Percentiles rank a stretch among this genome's conserved stretches.
phyloP scores from a whole-genome alignment of 2,329 filamentous ascomycete species.

The Chaetothyriales sp. region DNA sequence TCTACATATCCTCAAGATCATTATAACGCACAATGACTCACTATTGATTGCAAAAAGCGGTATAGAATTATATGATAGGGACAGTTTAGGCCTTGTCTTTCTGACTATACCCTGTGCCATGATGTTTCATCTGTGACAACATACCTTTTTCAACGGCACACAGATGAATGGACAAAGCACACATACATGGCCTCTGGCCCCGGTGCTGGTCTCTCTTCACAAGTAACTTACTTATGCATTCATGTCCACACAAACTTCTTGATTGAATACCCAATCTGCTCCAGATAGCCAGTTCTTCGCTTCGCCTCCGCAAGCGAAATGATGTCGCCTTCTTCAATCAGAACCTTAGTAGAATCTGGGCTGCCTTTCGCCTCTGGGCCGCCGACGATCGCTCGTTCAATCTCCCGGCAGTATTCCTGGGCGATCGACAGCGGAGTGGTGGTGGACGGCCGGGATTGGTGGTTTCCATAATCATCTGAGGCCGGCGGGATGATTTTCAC shows the following conservation, averaged over 20 bases:
- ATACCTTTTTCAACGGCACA: too few species aligned
- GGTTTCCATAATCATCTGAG: conserved; percentile 2
- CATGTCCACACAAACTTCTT: conserved; percentile 85
- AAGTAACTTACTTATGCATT: conserved; percentile 3
- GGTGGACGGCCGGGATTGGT: neutral
- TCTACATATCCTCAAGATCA: too few species aligned
- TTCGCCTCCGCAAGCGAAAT: conserved; percentile 75
- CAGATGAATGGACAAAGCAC: too few species aligned
- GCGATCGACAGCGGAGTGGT: conserved; percentile 31
- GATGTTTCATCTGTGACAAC: too few species aligned
- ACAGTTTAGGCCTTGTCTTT: too few species aligned
- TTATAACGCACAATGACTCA: too few species aligned
- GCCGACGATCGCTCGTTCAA: conserved; percentile 50
- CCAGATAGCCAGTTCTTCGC: conserved; percentile 71
- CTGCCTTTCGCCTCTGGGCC: conserved; percentile 11
- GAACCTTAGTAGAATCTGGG: conserved; percentile 12
- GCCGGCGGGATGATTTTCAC: conserved; percentile 28
- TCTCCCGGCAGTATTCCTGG: conserved; percentile 59
- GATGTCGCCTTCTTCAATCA: conserved; percentile 52
- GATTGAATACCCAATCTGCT: conserved; percentile 75
- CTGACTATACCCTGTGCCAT: too few species aligned
- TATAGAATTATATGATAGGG: too few species aligned
- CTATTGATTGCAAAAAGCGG: too few species aligned
- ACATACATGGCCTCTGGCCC: too few species aligned
- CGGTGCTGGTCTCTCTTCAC: too few species aligned